phyloP scores from a whole-genome alignment of 257 asterid species.

The Euphrasia confusa region DNA sequence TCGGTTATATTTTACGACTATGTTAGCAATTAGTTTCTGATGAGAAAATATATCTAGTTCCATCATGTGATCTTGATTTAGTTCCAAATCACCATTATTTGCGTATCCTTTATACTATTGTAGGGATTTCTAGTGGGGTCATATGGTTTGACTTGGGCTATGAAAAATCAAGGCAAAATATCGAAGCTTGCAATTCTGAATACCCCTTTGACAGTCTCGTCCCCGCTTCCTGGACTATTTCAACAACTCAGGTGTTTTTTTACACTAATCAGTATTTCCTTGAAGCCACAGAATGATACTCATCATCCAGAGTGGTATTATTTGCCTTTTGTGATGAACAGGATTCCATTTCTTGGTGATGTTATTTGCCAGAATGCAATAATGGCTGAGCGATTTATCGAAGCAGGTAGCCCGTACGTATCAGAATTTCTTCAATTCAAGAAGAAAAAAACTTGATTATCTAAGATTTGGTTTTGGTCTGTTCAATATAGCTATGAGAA shows the following conservation, averaged over 20 bases:
- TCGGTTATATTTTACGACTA: conserved; percentile 4
- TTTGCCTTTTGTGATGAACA: conserved; percentile 32
- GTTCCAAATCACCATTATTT: too few species aligned
- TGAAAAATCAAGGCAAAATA: conserved; percentile 69
- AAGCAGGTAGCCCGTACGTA: conserved; percentile 99
- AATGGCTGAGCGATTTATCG: conserved; percentile 97
- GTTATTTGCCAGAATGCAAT: conserved; percentile 93
- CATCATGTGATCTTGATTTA: too few species aligned
- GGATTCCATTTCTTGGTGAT: conserved; percentile 92
- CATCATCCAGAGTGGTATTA: conserved; percentile 5
- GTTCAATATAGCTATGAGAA: background rate
- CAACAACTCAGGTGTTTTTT: conserved; percentile 68
- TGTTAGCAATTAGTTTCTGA: background rate
- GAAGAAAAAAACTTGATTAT: background rate
- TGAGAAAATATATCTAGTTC: background rate
- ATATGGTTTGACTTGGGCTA: conserved; percentile 93
- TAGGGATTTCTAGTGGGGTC: conserved; percentile 61
- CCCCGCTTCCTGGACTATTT: conserved; percentile 94
- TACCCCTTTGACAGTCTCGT: conserved; percentile 81
- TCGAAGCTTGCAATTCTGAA: conserved; percentile 78
- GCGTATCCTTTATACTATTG: too few species aligned
- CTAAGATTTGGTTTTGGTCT: conserved; percentile 14
- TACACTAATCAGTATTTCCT: conserved; percentile 3
- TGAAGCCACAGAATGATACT: too few species aligned
- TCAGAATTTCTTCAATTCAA: conserved; percentile 34